phyloP scores from a whole-genome alignment of 768 basidiomycete genomes.

The Coprinellus micaceus region DNA sequence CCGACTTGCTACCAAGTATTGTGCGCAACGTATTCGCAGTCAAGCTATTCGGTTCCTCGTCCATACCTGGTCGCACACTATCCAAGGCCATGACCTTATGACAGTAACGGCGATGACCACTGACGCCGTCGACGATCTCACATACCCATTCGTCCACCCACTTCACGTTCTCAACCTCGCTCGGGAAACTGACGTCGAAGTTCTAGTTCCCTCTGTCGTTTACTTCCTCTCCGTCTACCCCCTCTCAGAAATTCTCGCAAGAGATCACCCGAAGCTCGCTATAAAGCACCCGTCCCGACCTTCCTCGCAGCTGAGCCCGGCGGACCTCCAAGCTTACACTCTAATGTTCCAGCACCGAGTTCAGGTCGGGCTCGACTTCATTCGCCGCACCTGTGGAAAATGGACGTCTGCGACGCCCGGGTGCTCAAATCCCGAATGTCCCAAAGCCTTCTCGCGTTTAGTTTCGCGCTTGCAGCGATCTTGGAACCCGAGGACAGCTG shows the following conservation, averaged over 20 bases:
- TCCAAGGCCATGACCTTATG: constrained; percentile 56
- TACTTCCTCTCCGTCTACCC: constrained; percentile 61
- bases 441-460: constrained; percentile 39
- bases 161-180: constrained; percentile 56
- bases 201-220: constrained; percentile 47
- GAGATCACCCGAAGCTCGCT: constrained; percentile 51
- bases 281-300: constrained; percentile 48
- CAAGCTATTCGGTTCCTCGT: constrained; percentile 47
- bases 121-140: constrained; percentile 38
- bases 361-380: constrained; percentile 44
- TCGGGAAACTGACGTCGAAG: constrained; percentile 42
- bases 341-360: constrained; percentile 57
- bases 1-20: constrained; percentile 58
- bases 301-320: constrained; percentile 36
- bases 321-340: constrained; percentile 48
- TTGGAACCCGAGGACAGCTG: constrained; percentile 49
- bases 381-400: constrained; percentile 37
- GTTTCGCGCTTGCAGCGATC: constrained; percentile 41
- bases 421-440: background rate
- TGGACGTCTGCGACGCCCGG: constrained; percentile 24
- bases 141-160: constrained; percentile 60
- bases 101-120: constrained; percentile 44
- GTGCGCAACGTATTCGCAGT: constrained; percentile 48
- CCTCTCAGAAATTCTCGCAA: constrained; percentile 43
- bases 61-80: constrained; percentile 50